These are phyloP conservation scores for Pyrrhoderma lamaoense DNA, from an alignment of 1,284 basidiomycete species.

Conservation along the genomic window DNA sequence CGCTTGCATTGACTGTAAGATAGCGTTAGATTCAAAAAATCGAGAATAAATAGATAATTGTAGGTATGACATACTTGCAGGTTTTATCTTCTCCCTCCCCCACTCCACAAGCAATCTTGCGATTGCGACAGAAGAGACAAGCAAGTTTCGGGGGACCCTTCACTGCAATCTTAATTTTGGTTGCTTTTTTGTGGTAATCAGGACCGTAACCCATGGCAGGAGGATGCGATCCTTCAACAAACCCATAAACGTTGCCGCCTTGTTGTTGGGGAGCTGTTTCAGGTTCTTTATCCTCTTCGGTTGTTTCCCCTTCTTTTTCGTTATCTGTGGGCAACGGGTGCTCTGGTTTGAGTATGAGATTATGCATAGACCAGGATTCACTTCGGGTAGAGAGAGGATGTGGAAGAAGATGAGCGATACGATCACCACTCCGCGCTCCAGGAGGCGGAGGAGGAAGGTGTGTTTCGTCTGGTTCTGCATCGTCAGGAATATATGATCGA, in stretches of 20 bases:
- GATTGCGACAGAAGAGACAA: conserved; percentile 14
- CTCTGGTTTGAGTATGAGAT: too few species aligned
- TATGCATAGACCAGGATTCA: neutral
- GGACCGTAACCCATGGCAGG: neutral
- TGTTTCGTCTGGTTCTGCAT: conserved; percentile 7
- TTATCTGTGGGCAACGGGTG: too few species aligned
- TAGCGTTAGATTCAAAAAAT: neutral
- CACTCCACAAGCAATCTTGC: conserved; percentile 16
- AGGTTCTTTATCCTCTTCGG: neutral
- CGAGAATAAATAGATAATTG: neutral
- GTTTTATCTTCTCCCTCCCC: conserved; percentile 12
- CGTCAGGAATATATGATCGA: conserved; percentile 15
- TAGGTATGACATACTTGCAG: conserved; percentile 12
- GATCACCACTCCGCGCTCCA: conserved; percentile 14
- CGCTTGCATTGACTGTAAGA: conserved; percentile 14
- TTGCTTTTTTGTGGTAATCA: neutral
- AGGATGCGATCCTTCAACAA: conserved; percentile 14
- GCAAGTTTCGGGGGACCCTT: conserved; percentile 17
- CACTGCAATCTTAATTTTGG: conserved; percentile 13
- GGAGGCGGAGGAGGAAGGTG: conserved; percentile 7
- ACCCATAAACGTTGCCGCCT: conserved; percentile 13
- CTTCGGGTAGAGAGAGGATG: conserved; percentile 10
- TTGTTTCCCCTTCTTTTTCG: too few species aligned
- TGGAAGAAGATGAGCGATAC: neutral
- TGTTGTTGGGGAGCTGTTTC: neutral